Evolutionary conservation across 129 eudicot species (phyloP).

Genomic region (Calendula officinalis): DNA sequence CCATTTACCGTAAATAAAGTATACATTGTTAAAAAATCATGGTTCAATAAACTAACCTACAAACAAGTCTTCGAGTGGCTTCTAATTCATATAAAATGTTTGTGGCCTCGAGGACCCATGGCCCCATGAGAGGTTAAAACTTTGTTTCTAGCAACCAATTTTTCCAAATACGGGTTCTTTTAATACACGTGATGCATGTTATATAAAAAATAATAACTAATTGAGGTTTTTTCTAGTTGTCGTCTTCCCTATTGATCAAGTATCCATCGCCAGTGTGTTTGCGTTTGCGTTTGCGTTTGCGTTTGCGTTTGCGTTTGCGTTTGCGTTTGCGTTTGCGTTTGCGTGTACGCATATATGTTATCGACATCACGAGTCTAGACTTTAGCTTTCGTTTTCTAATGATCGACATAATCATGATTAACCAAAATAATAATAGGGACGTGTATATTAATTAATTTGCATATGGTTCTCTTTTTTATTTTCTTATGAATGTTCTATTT

Average conservation of each 20-base stretch:
- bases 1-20: too few species aligned
- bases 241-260: neutral
- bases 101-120: constrained; percentile 3
- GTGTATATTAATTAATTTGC: neutral
- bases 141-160: neutral
- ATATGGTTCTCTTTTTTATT: neutral
- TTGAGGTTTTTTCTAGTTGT: neutral
- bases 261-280: neutral
- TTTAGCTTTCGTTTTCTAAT: constrained; percentile 21
- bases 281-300: constrained; percentile 29
- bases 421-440: constrained; percentile 9
- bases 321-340: constrained; percentile 24
- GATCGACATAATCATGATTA: neutral
- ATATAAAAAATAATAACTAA: neutral
- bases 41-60: too few species aligned
- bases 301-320: constrained; percentile 29
- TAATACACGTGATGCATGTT: neutral
- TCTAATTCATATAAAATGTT: neutral
- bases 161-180: neutral
- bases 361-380: neutral
- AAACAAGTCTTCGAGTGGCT: too few species aligned
- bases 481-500: constrained; percentile 13
- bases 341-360: constrained; percentile 21
- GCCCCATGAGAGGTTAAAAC: neutral
- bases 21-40: too few species aligned